Evolutionary conservation across 2,329 filamentous ascomycete genomes (phyloP).

Genomic region (Capronia epimyces): DNA sequence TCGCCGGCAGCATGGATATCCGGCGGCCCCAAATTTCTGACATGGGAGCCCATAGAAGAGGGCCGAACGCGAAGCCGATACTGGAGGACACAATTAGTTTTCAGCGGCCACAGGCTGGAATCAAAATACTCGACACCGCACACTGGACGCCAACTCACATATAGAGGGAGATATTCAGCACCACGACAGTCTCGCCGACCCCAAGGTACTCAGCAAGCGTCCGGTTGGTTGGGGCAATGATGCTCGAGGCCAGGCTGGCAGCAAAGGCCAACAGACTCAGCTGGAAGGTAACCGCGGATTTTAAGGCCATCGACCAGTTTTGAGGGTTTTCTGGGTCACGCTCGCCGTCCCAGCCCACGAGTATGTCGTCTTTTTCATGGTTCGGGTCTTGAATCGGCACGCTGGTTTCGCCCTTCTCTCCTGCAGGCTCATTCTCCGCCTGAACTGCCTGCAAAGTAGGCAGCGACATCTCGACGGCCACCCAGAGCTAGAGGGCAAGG

Average conservation of each 20-base stretch:
- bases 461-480: neutral
- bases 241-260: slow-evolving; percentile 47
- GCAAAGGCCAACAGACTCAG: slow-evolving; percentile 48
- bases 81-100: neutral
- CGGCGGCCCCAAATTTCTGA: slow-evolving; percentile 45
- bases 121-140: neutral
- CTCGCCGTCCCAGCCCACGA: slow-evolving; percentile 15
- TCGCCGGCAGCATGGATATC: slow-evolving; percentile 41
- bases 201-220: slow-evolving; percentile 41
- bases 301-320: slow-evolving; percentile 43
- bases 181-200: slow-evolving; percentile 42
- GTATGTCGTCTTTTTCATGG: slow-evolving; percentile 6
- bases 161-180: slow-evolving; percentile 46
- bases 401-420: neutral
- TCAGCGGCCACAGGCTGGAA: neutral
- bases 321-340: slow-evolving; percentile 40
- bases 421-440: neutral
- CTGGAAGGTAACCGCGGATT: slow-evolving; percentile 46
- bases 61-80: slow-evolving; percentile 39
- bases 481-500: neutral
- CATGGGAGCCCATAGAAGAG: slow-evolving; percentile 40
- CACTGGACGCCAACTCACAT: slow-evolving; percentile 29
- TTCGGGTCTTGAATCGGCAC: neutral
- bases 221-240: slow-evolving; percentile 46
- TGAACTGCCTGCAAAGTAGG: neutral